Base-by-base conservation (phyloP, 177 flowering plant genomes). In the Vitis hybrid region DNA sequence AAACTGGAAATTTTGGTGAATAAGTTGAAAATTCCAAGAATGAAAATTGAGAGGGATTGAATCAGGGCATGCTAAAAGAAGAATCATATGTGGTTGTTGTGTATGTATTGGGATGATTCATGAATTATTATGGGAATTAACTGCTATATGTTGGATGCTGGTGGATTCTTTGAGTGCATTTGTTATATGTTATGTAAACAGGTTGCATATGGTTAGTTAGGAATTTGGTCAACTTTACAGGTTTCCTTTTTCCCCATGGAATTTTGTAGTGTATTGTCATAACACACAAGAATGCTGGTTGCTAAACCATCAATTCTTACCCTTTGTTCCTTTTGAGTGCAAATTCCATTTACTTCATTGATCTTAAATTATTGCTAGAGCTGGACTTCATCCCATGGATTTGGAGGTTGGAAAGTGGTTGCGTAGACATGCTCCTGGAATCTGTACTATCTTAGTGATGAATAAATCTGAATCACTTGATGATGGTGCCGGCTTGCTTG, bases 391-490 rank as follows among this genome's bases (percentile, higher is more conserved):
- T 60, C 92, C 96, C 31, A 72, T 95, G 81, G 99, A 95, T 80
- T 48, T 84, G 80, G 97, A 93, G 70, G 99, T 95, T 50, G 95
- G 98, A 65, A 90, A 85, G 84, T 95, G 98, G 99, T 65, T 95
- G 82, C 90, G 98, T 59, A 93, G 73, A 75, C 82, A 92, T 83
- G 97, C 95, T 22, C 72, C 96, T 59, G 88, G 83, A 64, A 82
- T 90, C 61, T 85, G 70, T 12, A 88, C 84, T 70, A 60, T 91
- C 60, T 76, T 91, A 10, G 96, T 82, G 59, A 85, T 95, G 95
- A 95, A 93, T 79, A 93, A 93, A 83, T 87, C 86, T 67, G 99
- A 95, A 74, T 82, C 89, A 66, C 86, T 95, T 51, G 90, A 87
- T 86, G 93, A 84, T 64, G 81, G 80, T 49, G 68, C 69, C 68